A percentile compares a stretch with the other conserved stretches of the same genome.
phyloP scores from a whole-genome alignment of 345 rosid species.

The Raphanus sativus region DNA sequence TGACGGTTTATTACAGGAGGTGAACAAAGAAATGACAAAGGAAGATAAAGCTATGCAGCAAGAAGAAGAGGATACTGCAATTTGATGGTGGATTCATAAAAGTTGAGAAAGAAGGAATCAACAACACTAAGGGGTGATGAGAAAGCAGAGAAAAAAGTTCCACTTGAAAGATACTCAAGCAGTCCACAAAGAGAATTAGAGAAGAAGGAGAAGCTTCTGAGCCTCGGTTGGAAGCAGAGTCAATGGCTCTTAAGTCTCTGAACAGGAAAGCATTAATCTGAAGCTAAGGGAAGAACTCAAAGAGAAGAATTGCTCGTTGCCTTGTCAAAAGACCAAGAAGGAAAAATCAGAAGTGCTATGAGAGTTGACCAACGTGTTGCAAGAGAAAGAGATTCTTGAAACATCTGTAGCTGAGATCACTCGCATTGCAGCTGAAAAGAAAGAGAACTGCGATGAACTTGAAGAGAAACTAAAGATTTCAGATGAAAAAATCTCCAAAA shows the following conservation, averaged over 20 bases:
- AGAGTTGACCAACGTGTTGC: constrained; percentile 57
- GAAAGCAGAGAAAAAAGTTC: constrained; percentile 28
- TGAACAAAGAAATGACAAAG: constrained; percentile 42
- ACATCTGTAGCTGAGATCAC: not conserved
- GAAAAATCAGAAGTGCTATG: constrained; percentile 54
- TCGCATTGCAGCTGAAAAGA: not conserved
- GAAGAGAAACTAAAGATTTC: constrained; percentile 62
- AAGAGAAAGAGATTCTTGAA: constrained; percentile 19
- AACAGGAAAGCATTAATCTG: constrained; percentile 43
- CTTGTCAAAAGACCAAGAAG: constrained; percentile 52
- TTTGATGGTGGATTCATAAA: constrained; percentile 79
- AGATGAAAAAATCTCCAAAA: constrained; percentile 48
- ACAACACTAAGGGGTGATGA: constrained; percentile 31
- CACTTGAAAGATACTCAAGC: constrained; percentile 47
- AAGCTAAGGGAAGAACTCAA: constrained; percentile 20
- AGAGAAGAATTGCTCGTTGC: constrained; percentile 43
- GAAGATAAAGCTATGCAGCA: constrained; percentile 52
- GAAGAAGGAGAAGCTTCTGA: constrained; percentile 53
- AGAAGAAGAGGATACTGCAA: constrained; percentile 72
- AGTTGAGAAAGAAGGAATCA: constrained; percentile 73
- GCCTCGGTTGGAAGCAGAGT: constrained; percentile 52
- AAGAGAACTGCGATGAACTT: constrained; percentile 26
- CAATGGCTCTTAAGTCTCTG: constrained; percentile 50
- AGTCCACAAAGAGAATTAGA: constrained; percentile 56
- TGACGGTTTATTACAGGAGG: constrained; percentile 45